Evolutionary conservation across 768 basidiomycete genomes (phyloP), one percentile per base, ranked within the genome.

Genomic region (Podaxis mareebaensis): DNA sequence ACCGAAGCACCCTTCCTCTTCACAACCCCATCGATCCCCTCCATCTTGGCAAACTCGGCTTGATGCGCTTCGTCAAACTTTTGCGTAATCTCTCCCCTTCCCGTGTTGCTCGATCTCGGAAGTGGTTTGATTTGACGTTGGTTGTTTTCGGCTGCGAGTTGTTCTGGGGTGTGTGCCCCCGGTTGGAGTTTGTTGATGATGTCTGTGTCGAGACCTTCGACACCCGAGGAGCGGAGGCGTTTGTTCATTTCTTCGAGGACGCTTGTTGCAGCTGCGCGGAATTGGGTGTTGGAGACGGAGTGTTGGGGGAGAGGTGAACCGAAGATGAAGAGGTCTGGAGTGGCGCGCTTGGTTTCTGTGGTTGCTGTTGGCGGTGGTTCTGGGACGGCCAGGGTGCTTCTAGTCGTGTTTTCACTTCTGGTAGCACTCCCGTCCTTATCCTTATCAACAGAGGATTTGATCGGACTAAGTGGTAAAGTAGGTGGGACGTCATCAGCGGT

Each of bases 171-270:
- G 48, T 68, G 67, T 26, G 69, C 68, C 4, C 71, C 70, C n/a
- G 75, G 75, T 54, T 77, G 75, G 3, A 81, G 69, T 53, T 74
- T 80, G 40, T 74, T 68, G 54, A 89, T 78, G 30, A 88, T 73
- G 44, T 79, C 74, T 22, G 76, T 67, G 20, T 75, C 78, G 36
- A 89, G 76, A 24, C 76, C 76, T 36, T 83, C 77, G 6, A 85
- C 81, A 1, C 88, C 88, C 5, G 83, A 83, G 7, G 79, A 80
- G 2, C 79, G 81, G 10, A 93, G 80, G 2, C 90, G 85, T 56
- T 81, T 78, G 71, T 93, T 93, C 89, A 95, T 92, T 74, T 95
- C 93, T 55, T 88, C 89, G 33, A 94, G 77, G 30, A 95, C 86
- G 22, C 83, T 82, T n/a, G 85, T 80, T 0, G 91, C 88, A 0